These are phyloP conservation scores for Stellera chamaejasme DNA, from an alignment of 345 rosid genomes.

Conservation along the genomic window DNA sequence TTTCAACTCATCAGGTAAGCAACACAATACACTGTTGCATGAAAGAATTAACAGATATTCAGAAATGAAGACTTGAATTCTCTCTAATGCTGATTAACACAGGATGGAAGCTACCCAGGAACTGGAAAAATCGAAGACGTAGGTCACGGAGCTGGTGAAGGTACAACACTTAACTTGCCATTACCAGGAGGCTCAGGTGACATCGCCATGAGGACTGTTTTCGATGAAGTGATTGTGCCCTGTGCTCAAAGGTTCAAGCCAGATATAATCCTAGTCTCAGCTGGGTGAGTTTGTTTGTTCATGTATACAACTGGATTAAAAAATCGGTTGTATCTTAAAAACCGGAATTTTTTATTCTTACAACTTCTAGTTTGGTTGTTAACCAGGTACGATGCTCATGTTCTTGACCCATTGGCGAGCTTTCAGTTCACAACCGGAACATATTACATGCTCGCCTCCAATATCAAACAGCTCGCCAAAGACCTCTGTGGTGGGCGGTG, in stretches of 20 bases:
- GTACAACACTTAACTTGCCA: conserved; percentile 78
- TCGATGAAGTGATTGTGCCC: conserved; percentile 84
- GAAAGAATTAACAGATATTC: neutral
- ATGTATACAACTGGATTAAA: neutral
- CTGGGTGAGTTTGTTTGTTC: conserved; percentile 51
- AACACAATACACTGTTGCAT: neutral
- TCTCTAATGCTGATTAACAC: neutral
- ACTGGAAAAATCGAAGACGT: conserved; percentile 70
- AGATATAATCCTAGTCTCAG: conserved; percentile 91
- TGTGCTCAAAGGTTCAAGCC: conserved; percentile 87
- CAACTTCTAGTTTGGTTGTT: conserved; percentile 2
- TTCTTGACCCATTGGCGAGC: conserved; percentile 81
- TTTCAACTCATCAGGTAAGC: conserved; percentile 90
- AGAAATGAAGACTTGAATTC: neutral
- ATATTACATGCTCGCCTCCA: conserved; percentile 62
- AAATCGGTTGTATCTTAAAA: neutral
- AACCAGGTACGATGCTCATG: conserved; percentile 80
- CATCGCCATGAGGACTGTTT: conserved; percentile 67
- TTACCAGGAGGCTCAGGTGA: conserved; percentile 97
- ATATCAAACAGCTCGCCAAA: conserved; percentile 71
- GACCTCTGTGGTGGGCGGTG: conserved; percentile 85
- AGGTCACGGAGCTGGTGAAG: conserved; percentile 86
- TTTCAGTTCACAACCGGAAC: conserved; percentile 84
- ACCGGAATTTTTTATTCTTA: neutral
- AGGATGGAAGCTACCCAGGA: conserved; percentile 97